These are phyloP conservation scores for Bacterosira constricta DNA, from an alignment of 108 stramenopile genomes.

Conservation along the genomic window DNA sequence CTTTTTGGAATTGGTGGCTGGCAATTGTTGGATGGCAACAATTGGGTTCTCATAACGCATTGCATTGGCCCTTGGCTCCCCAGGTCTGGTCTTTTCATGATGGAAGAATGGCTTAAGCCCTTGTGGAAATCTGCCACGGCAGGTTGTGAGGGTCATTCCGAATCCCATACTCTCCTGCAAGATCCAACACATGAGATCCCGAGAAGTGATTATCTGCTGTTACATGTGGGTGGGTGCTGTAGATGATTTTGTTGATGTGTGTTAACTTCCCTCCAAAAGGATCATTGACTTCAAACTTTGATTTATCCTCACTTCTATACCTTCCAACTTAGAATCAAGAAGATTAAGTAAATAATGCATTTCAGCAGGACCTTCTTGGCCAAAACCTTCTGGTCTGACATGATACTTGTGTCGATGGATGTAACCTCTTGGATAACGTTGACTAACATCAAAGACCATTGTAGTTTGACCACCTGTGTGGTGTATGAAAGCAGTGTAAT, in stretches of 20 bases:
- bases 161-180: too few species aligned
- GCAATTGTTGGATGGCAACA: neutral
- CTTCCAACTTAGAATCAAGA: neutral
- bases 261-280: too few species aligned
- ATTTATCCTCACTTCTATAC: neutral
- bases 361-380: neutral
- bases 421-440: neutral
- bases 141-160: too few species aligned
- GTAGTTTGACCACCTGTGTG: conserved; percentile 1
- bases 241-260: too few species aligned
- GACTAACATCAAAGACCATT: neutral
- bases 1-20: neutral
- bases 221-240: too few species aligned
- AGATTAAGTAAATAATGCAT: neutral
- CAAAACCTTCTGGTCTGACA: neutral
- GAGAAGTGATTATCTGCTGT: too few species aligned
- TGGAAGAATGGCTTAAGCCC: too few species aligned
- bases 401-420: conserved; percentile 13
- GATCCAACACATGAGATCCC: too few species aligned
- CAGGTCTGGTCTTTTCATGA: too few species aligned
- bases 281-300: neutral
- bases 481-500: neutral
- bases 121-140: too few species aligned
- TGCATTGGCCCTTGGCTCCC: neutral
- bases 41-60: conserved; percentile 6